Conservation (phyloP, 495 filamentous ascomycete species). For the Tuber microsphaerosporum region DNA sequence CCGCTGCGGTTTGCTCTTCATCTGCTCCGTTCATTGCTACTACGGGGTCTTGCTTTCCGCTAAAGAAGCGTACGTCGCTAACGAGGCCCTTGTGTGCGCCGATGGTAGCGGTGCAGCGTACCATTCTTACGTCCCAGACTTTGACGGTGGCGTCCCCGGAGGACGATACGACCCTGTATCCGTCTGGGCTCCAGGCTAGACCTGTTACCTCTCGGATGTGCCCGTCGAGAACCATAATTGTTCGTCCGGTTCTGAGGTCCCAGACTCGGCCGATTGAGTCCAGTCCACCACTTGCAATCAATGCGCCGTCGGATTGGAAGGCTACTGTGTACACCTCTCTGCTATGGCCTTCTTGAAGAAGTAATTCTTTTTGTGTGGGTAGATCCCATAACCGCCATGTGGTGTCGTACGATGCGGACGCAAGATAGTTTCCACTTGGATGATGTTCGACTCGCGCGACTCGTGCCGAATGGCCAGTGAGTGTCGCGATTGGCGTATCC, state of each 20-base stretch:
- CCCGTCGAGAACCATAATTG: constrained; percentile 86
- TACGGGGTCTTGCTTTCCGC: constrained; percentile 50
- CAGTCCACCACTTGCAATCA: constrained; percentile 80
- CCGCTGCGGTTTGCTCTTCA: constrained; percentile 45
- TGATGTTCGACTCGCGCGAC: constrained; percentile 93
- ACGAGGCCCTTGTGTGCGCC: constrained; percentile 89
- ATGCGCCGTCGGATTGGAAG: constrained; percentile 84
- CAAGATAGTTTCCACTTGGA: constrained; percentile 80
- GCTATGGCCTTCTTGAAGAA: constrained; percentile 90
- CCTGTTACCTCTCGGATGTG: constrained; percentile 84
- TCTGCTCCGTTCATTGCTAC: constrained; percentile 37
- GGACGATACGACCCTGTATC: constrained; percentile 77
- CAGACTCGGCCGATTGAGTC: constrained; percentile 94
- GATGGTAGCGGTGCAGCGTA: constrained; percentile 70
- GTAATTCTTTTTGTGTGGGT: constrained; percentile 69
- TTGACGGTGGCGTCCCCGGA: constrained; percentile 95
- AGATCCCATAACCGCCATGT: constrained; percentile 98
- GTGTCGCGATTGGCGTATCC: constrained; percentile 73
- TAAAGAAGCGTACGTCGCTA: constrained; percentile 88
- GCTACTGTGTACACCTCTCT: constrained; percentile 80
- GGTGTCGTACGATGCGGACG: constrained; percentile 90
- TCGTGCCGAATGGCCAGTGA: constrained; percentile 76
- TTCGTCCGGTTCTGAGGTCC: constrained; percentile 90
- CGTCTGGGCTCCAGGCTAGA: constrained; percentile 85
- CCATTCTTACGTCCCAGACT: constrained; percentile 92